These are phyloP conservation scores for Ceratobasidium theobromae DNA, from an alignment of 1,284 basidiomycete genomes.

Conservation along the genomic window DNA sequence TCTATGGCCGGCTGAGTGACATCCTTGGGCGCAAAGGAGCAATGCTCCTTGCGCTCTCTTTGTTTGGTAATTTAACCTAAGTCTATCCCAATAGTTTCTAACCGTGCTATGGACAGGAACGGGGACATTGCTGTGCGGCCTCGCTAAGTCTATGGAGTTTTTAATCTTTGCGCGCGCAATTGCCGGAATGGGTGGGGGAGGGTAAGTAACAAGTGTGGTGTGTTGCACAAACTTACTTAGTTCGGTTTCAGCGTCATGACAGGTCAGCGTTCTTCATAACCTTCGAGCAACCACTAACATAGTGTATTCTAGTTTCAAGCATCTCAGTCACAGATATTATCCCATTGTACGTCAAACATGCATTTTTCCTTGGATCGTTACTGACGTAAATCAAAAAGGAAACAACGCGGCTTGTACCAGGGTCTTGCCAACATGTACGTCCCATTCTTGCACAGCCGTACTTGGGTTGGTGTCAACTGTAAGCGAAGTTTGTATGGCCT, in stretches of 20 bases:
- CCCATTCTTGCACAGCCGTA: neutral
- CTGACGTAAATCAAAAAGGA: conserved; percentile 49
- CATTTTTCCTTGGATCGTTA: neutral
- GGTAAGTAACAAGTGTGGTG: conserved; percentile 50
- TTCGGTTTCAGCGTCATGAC: conserved; percentile 61
- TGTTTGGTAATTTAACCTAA: conserved; percentile 62
- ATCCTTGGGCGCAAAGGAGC: conserved; percentile 75
- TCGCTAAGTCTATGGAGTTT: conserved; percentile 80
- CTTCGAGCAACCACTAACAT: conserved; percentile 19
- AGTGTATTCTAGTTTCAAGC: conserved; percentile 59
- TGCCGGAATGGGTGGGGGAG: conserved; percentile 90
- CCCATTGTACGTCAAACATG: conserved; percentile 61
- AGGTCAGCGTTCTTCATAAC: conserved; percentile 50
- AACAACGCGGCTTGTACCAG: conserved; percentile 84
- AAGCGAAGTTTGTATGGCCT: conserved; percentile 65
- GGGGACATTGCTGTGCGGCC: conserved; percentile 79
- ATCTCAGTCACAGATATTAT: conserved; percentile 77
- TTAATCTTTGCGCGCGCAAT: conserved; percentile 78
- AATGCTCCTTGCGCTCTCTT: conserved; percentile 65
- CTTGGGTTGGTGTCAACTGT: conserved; percentile 27
- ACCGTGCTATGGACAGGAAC: conserved; percentile 52
- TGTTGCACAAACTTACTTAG: conserved; percentile 44
- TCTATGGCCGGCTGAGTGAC: conserved; percentile 76
- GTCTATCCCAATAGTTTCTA: conserved; percentile 31
- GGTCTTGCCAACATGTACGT: conserved; percentile 82